Base-by-base conservation (phyloP, 2,329 filamentous ascomycete genomes). In the Teratosphaeria zuluensis region DNA sequence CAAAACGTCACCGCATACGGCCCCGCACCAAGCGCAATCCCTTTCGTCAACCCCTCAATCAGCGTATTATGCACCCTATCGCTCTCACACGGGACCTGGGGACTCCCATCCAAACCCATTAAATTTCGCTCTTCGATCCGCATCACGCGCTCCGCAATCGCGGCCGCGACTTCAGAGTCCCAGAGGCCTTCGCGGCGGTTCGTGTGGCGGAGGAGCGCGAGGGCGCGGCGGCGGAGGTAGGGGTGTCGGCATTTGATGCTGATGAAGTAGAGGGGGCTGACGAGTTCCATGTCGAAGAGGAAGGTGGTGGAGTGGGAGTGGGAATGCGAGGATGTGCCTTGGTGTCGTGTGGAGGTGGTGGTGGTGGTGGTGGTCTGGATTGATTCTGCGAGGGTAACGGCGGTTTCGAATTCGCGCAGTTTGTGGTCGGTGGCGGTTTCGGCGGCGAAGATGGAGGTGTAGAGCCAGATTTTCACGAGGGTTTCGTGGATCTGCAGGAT, bases 231-330 rank as follows among this genome's bases (percentile, higher is more conserved):
- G 9, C 67, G 62, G 54, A 67, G 58, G 4, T 21, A 11, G 5
- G 62, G 63, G 38, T 65, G 59, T 16, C 67, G 62, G 57, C 67
- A 68, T 56, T 69, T 69, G 48, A 63, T 61, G 2, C 60, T 61
- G 3, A 66, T 56, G 32, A 63, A 62, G 54, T 64, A 68, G 24
- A 69, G 46, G 1, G 65, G 64, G 2, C 63, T 62, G 9, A 68
- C 61, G 48, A 62, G 58, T n/a, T 60, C 62, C 59, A 67, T 66
- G 58, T 68, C 63, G 57, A 69, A 67, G 16, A 66, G 60, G 56
- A 68, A 69, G 2, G 58, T 61, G 2, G 65, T 56, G 2, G 58
- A n/a, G 8, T 59, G 33, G 11, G 48, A 28, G 24, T 28, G 24
- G 2, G 24, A 28, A 4, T 28, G 24, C 24, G n/a, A n/a, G n/a